These are phyloP conservation scores for Ceratocystis eucalypticola DNA, from an alignment of 2,329 filamentous ascomycete genomes.

Conservation along the genomic window DNA sequence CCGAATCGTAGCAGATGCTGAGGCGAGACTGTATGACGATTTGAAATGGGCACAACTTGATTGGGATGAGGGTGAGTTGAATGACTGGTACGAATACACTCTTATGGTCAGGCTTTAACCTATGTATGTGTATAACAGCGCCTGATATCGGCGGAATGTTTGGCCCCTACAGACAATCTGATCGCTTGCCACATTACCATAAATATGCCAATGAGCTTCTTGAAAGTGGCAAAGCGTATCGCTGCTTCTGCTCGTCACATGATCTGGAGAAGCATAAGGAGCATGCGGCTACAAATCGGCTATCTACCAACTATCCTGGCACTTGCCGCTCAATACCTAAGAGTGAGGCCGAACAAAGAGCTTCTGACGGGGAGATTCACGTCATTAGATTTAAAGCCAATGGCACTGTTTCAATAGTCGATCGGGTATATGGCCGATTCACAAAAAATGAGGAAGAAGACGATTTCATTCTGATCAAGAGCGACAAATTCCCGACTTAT, in stretches of 20 bases:
- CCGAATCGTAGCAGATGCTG: slow-evolving; percentile 67
- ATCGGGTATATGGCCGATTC: slow-evolving; percentile 66
- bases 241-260: slow-evolving; percentile 77
- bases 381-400: slow-evolving; percentile 63
- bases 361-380: slow-evolving; percentile 53
- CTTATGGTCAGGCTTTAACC: background rate
- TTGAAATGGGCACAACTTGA: slow-evolving; percentile 75
- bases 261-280: slow-evolving; percentile 54
- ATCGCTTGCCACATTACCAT: slow-evolving; percentile 61
- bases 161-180: slow-evolving; percentile 64
- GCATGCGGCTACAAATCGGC: slow-evolving; percentile 41
- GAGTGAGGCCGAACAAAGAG: slow-evolving; percentile 57
- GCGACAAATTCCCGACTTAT: slow-evolving; percentile 86
- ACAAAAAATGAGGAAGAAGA: slow-evolving; percentile 46
- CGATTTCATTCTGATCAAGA: slow-evolving; percentile 82
- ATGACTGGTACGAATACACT: slow-evolving; percentile 3
- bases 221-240: slow-evolving; percentile 61
- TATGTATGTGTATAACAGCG: slow-evolving; percentile 33
- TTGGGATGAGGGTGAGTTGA: slow-evolving; percentile 70
- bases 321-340: slow-evolving; percentile 55
- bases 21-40: slow-evolving; percentile 63
- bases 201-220: slow-evolving; percentile 58
- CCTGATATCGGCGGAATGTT: slow-evolving; percentile 68
- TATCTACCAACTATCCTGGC: slow-evolving; percentile 40
- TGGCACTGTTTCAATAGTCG: slow-evolving; percentile 28